phyloP scores from a whole-genome alignment of 2,329 filamentous ascomycete species.

The Gaeumannomyces sp. region DNA sequence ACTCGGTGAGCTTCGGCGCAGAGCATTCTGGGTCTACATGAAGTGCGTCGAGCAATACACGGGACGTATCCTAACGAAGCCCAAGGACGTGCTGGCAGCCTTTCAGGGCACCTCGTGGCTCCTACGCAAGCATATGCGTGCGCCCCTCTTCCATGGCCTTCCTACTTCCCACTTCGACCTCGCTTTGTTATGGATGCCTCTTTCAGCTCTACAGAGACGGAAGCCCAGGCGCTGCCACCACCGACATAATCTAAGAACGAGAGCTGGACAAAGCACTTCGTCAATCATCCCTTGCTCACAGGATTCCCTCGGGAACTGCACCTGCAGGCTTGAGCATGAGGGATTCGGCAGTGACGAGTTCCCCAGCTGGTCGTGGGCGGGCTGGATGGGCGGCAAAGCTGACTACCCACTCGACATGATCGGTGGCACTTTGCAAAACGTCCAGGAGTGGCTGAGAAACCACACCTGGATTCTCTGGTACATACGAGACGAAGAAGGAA shows the following conservation, averaged over 20 bases:
- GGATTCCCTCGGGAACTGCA: neutral
- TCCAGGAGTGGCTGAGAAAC: conserved; percentile 26
- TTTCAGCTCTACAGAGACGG: neutral
- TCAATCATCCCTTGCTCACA: neutral
- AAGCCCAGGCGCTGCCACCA: neutral
- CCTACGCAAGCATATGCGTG: conserved; percentile 18
- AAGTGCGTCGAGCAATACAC: conserved; percentile 25
- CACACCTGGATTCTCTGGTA: conserved; percentile 32
- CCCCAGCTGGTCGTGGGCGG: conserved; percentile 31
- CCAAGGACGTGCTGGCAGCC: conserved; percentile 26
- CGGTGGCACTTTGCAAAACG: conserved; percentile 20
- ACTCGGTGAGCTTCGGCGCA: conserved; percentile 19
- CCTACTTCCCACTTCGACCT: conserved; percentile 28
- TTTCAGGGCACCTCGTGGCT: conserved; percentile 26
- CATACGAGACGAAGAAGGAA: conserved; percentile 25
- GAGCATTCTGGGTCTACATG: conserved; percentile 26
- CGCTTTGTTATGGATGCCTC: conserved; percentile 27
- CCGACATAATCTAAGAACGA: no score
- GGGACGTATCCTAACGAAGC: conserved; percentile 19
- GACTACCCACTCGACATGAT: conserved; percentile 19
- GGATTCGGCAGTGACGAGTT: conserved; percentile 17
- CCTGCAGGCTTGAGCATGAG: neutral
- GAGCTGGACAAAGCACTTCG: no score
- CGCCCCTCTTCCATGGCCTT: conserved; percentile 24
- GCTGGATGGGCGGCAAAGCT: conserved; percentile 22